Base-by-base conservation (phyloP, 768 basidiomycete species). In the Hydnomerulius pinastri region DNA sequence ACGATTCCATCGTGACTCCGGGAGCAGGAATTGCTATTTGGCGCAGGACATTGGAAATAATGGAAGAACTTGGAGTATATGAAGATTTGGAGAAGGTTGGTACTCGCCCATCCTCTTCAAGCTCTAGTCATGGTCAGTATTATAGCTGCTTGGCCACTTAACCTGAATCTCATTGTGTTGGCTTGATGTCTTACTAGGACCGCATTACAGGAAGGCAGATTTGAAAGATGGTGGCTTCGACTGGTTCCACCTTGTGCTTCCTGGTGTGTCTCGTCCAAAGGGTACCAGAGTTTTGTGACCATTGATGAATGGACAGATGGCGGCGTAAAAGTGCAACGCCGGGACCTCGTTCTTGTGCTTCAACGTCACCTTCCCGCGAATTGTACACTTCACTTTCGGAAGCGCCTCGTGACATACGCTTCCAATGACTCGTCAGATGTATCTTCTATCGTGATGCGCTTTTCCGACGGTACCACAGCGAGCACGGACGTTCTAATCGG, bases 1-100 rank as follows among this genome's bases (percentile, higher is more conserved):
- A 67, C 20, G 49, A 65, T 4, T 64, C 69, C 38, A 64, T 74
- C 21, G 69, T 67, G 4, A 66, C 66, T 20, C 55, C 68, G 27
- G 74, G 74, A 3, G 68, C 71, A 2, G 72, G 78, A 65, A 21
- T 75, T 68, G 32, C 73, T 65, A 72, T 78, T 11, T 77, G 75
- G 76, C 58, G 62, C 4, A 64, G 75, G 35, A 78, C 77, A 23
- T 77, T 73, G 75, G 62, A 59, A 6, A 70, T 77, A 18, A 57
- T 79, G 49, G 65, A 75, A 48, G 51, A 57, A 15, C 71, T 80
- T 40, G 76, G 71, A 1, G 54, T 80, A 10, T 44, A 58, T 23
- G 55, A 48, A 4, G 54, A 66, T 20, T 48, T 65, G 1, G 50
- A 51, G 6, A 41, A 38, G 15, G 35, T 56, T 21, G 42, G 57